Evolutionary conservation across 331 rosid species (phyloP), one percentile per base, ranked within the genome.

Genomic region (Stylosanthes scabra): DNA sequence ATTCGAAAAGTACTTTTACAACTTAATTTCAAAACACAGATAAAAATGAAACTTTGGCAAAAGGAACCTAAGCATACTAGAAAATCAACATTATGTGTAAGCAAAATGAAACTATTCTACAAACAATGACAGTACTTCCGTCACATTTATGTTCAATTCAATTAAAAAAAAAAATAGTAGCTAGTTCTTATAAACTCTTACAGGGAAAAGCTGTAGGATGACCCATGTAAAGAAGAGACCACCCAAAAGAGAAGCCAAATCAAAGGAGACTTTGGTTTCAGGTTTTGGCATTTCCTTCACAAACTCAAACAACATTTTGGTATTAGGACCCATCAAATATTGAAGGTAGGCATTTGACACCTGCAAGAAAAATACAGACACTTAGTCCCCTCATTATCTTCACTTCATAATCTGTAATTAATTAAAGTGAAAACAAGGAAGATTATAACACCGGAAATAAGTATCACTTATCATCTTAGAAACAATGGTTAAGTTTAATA

Each of bases 241-340:
- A 1, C 98, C 96, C 25, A 91, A 80, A 70, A 93, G 86, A 79
- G 98, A 93, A 82, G 97, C 80, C 65, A 93, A 60, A 74, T 93
- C 98, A 47, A 89, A 82, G 66, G 77, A 85, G 42, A 70, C 15
- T 66, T 68, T 46, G 78, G 86, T 91, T 83, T 60, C 85, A 49
- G 83, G 80, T 76, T 89, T 89, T 15, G 98, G 97, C 98, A 91
- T 93, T 84, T 89, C 98, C 83, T 93, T 93, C 62, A 91, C 86
- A 74, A 83, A 93, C 74, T 91, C 97, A 70, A 93, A 86, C 65
- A 71, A 71, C 69, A 93, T 85, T 76, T 89, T 67, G 64, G 90
- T 83, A 59, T 86, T 81, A 28, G 89, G 56, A 59, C 98, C 98
- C 82, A 16, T 78, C 65, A 86, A 59, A 77, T 79, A 86, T 81